A percentile compares a stretch with the other conserved stretches of the same genome.
Evolutionary conservation across 495 filamentous ascomycete genomes (phyloP).

Genomic region (Talaromyces thailandensis): DNA sequence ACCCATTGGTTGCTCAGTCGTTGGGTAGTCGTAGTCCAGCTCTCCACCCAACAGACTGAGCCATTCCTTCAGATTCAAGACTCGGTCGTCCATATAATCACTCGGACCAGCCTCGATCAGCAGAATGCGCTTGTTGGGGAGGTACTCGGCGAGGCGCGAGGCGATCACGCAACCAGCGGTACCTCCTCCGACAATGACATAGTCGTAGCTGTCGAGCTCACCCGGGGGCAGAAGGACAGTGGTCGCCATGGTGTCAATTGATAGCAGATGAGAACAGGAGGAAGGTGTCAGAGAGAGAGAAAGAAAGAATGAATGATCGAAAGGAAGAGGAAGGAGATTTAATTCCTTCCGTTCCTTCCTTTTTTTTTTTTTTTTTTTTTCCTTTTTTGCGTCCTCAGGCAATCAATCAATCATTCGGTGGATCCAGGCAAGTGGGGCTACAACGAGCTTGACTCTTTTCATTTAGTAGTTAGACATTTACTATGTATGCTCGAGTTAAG

Average conservation of each 20-base stretch:
- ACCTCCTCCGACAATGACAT: constrained; percentile 78
- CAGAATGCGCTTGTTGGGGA: constrained; percentile 55
- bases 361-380: background rate
- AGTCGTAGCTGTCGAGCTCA: constrained; percentile 66
- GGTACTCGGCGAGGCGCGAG: constrained; percentile 54
- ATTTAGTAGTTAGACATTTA: no score
- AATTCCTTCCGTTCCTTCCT: background rate
- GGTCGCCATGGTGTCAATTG: constrained; percentile 37
- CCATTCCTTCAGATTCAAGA: constrained; percentile 73
- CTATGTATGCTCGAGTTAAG: background rate
- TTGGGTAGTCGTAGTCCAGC: constrained; percentile 77
- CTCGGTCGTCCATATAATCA: constrained; percentile 57
- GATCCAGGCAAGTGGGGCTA: background rate
- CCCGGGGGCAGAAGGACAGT: constrained; percentile 50
- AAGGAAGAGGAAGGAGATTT: background rate
- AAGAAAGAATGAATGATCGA: background rate
- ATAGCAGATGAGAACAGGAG: background rate
- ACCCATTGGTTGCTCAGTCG: constrained; percentile 76
- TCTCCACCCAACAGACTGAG: constrained; percentile 68
- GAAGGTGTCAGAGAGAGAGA: background rate
- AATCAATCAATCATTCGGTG: background rate
- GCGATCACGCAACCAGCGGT: constrained; percentile 86
- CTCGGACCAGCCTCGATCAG: constrained; percentile 58
- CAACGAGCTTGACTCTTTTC: background rate
- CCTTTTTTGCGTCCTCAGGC: background rate